Conservation (phyloP, 2,329 filamentous ascomycete genomes). For the Hysterium pulicare region DNA sequence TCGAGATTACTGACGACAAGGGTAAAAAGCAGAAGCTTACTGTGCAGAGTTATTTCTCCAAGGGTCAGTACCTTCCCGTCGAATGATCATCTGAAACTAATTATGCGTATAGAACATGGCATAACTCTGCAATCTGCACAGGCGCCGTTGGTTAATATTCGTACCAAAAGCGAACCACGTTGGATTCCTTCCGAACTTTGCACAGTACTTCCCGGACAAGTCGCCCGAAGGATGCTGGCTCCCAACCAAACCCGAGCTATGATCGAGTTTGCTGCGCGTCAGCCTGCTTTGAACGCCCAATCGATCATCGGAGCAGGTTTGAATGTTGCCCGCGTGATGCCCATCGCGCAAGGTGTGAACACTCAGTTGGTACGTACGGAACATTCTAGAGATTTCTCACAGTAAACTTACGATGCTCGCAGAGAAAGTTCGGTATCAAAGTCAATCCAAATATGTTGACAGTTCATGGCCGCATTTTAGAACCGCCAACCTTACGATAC, state of each 20-base stretch:
- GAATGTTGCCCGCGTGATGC: conserved; percentile 23
- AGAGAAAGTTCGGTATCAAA: conserved; percentile 58
- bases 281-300: conserved; percentile 25
- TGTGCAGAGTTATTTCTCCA: conserved; percentile 20
- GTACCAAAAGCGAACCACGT: conserved; percentile 16
- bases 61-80: not conserved
- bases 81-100: not conserved
- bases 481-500: conserved; percentile 61
- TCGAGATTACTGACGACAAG: conserved; percentile 11
- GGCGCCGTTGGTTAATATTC: conserved; percentile 30
- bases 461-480: conserved; percentile 67
- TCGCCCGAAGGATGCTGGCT: conserved; percentile 21
- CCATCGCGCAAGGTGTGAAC: conserved; percentile 19
- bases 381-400: too few relatives aligned
- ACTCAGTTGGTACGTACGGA: conserved; percentile 9
- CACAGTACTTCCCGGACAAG: conserved; percentile 28
- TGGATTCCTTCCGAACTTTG: conserved; percentile 35
- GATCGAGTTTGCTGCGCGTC: conserved; percentile 31
- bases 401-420: too few relatives aligned
- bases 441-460: conserved; percentile 64
- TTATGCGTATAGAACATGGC: conserved; percentile 9
- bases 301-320: conserved; percentile 26
- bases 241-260: conserved; percentile 23
- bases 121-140: conserved; percentile 17
- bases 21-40: conserved; percentile 12